phyloP scores from a whole-genome alignment of 2,329 filamentous ascomycete genomes.

The Fusarium buxicola region DNA sequence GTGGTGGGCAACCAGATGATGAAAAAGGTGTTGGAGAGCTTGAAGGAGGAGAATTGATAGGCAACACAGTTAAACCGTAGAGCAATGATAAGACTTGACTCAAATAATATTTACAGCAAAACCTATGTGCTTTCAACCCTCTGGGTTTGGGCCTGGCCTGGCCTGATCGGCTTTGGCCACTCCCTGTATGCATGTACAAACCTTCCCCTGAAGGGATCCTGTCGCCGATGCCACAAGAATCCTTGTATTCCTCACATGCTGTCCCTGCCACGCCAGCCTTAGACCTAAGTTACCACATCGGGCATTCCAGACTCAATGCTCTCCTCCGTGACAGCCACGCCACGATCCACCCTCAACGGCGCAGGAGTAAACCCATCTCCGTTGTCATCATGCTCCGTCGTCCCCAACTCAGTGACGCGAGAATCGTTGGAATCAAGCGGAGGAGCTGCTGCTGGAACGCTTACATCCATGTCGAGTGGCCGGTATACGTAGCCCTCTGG shows the following conservation, averaged over 20 bases:
- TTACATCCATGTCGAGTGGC: conserved; percentile 1
- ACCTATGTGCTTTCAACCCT: conserved; percentile 14
- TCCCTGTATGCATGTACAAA: conserved; percentile 3
- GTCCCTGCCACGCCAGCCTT: conserved; percentile 3
- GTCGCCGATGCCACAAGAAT: not conserved
- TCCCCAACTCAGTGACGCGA: not conserved
- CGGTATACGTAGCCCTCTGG: conserved; percentile 4
- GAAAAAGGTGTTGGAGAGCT: conserved; percentile 89
- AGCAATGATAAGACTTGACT: conserved; percentile 7
- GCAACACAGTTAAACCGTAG: not conserved
- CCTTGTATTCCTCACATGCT: not conserved
- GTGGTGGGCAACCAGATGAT: conserved; percentile 97
- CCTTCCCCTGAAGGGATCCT: not conserved
- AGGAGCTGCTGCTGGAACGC: not conserved
- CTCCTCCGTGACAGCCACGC: conserved; percentile 68
- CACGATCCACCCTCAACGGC: conserved; percentile 61
- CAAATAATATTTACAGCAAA: conserved; percentile 8
- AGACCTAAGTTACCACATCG: conserved; percentile 56
- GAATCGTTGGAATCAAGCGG: not conserved
- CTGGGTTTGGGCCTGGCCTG: conserved; percentile 8
- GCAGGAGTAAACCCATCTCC: conserved; percentile 25
- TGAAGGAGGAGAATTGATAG: conserved; percentile 53
- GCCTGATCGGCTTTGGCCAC: not conserved
- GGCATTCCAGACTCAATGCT: conserved; percentile 60
- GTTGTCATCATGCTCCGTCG: not conserved